Percentiles rank a stretch among this genome's conserved stretches.
Conservation (phyloP, 2,329 filamentous ascomycete species). For the Tolypocladium tundrense region DNA sequence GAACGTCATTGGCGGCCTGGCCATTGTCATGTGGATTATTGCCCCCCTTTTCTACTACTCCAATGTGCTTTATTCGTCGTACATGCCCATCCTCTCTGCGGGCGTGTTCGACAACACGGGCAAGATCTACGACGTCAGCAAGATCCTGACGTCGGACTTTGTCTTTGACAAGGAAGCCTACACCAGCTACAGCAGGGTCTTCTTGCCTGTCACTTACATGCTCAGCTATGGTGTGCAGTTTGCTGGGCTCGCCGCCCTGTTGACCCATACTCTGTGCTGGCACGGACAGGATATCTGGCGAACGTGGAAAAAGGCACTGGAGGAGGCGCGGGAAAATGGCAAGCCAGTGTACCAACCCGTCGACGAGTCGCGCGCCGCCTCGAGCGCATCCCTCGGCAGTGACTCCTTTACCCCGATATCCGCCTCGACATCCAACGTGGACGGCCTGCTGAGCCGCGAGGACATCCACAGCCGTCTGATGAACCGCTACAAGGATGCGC, state of each 20-base stretch:
- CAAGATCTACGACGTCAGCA: slow-evolving; percentile 69
- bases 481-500: slow-evolving; percentile 72
- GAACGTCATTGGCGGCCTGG: slow-evolving; percentile 71
- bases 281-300: slow-evolving; percentile 73
- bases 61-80: slow-evolving; percentile 71
- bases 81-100: slow-evolving; percentile 77
- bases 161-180: slow-evolving; percentile 71
- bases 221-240: slow-evolving; percentile 82
- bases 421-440: slow-evolving; percentile 29
- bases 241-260: slow-evolving; percentile 65
- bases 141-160: slow-evolving; percentile 68
- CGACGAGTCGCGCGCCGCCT: slow-evolving; percentile 14
- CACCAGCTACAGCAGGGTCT: slow-evolving; percentile 71
- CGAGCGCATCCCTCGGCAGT: slow-evolving; percentile 9
- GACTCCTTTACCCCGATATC: slow-evolving; percentile 14
- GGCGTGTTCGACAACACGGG: slow-evolving; percentile 81
- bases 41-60: slow-evolving; percentile 73
- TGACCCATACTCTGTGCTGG: slow-evolving; percentile 77
- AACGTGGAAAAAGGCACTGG: slow-evolving; percentile 61
- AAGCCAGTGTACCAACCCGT: slow-evolving; percentile 45
- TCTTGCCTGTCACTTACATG: slow-evolving; percentile 78
- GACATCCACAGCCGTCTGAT: slow-evolving; percentile 81
- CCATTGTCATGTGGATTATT: slow-evolving; percentile 76
- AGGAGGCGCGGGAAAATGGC: slow-evolving; percentile 45
- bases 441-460: slow-evolving; percentile 56